Percentiles rank a stretch among this genome's conserved stretches.
Conservation (phyloP, 768 basidiomycete genomes). For the Kwoniella dejecticola region DNA sequence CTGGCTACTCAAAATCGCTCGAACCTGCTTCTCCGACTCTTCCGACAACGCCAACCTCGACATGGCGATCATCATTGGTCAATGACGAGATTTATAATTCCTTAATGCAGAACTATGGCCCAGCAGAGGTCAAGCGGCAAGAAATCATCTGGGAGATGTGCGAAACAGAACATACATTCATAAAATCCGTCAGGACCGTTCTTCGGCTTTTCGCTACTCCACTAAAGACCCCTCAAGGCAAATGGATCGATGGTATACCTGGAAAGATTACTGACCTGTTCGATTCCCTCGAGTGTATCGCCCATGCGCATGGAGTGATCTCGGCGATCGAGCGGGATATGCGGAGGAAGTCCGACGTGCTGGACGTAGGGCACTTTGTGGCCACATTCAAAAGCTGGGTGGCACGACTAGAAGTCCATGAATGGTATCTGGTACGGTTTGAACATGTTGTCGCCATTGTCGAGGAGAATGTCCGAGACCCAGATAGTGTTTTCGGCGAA, state of each 20-base stretch:
- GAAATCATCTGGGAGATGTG: constrained; percentile 70
- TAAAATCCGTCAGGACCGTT: constrained; percentile 67
- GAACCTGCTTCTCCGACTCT: constrained; percentile 22
- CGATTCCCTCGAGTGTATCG: constrained; percentile 86
- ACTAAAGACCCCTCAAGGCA: constrained; percentile 68
- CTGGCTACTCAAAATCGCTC: constrained; percentile 36
- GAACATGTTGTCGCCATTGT: constrained; percentile 65
- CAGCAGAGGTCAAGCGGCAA: constrained; percentile 65
- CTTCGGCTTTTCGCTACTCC: constrained; percentile 75
- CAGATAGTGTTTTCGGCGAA: constrained; percentile 75
- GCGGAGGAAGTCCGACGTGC: constrained; percentile 51
- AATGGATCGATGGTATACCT: constrained; percentile 81
- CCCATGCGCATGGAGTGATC: constrained; percentile 72
- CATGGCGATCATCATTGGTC: constrained; percentile 37
- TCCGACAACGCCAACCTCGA: constrained; percentile 26
- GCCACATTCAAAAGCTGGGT: constrained; percentile 66
- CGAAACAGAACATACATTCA: constrained; percentile 69
- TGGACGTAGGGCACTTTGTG: constrained; percentile 63
- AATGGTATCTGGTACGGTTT: constrained; percentile 78
- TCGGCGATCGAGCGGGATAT: constrained; percentile 60
- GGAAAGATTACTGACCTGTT: constrained; percentile 69
- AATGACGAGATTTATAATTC: constrained; percentile 24
- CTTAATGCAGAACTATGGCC: constrained; percentile 58
- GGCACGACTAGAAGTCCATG: constrained; percentile 74
- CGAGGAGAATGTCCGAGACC: constrained; percentile 60